Percentiles rank a stretch among this genome's conserved stretches.
Conservation (phyloP, 1,284 basidiomycete genomes). For the Wallemia hederae region DNA sequence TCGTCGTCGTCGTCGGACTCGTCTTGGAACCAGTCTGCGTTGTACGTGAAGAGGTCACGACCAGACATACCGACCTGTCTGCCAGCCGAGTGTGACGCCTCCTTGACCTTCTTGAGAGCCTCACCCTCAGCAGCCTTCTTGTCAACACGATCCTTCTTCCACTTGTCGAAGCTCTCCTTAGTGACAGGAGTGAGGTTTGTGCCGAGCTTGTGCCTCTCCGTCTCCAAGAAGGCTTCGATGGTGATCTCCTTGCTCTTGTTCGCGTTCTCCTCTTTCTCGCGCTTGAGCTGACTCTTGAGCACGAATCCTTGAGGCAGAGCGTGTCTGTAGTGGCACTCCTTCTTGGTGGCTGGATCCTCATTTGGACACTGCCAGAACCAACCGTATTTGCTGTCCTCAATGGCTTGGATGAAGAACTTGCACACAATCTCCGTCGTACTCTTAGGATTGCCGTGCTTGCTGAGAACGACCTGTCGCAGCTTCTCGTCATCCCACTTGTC, state of each 20-base stretch:
- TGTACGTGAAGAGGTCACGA: slow-evolving; percentile 87
- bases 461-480: slow-evolving; percentile 51
- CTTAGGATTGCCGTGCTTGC: slow-evolving; percentile 67
- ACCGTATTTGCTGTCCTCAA: slow-evolving; percentile 58
- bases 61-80: slow-evolving; percentile 85
- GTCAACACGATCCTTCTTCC: slow-evolving; percentile 63
- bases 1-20: slow-evolving; percentile 41
- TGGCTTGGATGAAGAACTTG: slow-evolving; percentile 88
- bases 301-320: slow-evolving; percentile 79
- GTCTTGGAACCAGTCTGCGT: slow-evolving; percentile 79
- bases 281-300: slow-evolving; percentile 12
- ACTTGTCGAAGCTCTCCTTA: slow-evolving; percentile 61
- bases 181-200: slow-evolving; percentile 86
- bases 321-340: slow-evolving; percentile 79
- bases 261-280: slow-evolving; percentile 31
- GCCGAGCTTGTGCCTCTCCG: slow-evolving; percentile 85
- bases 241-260: slow-evolving; percentile 46
- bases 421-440: slow-evolving; percentile 94
- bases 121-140: slow-evolving; percentile 74
- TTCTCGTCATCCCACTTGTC: slow-evolving; percentile 94
- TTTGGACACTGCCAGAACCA: slow-evolving; percentile 19
- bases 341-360: slow-evolving; percentile 15
- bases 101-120: slow-evolving; percentile 54
- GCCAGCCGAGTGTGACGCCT: slow-evolving; percentile 51
- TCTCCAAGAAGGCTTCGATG: slow-evolving; percentile 88